Percentiles rank a stretch among this genome's conserved stretches.
These are phyloP conservation scores for Limnanthes douglasii DNA, from an alignment of 345 rosid species.

Conservation along the genomic window DNA sequence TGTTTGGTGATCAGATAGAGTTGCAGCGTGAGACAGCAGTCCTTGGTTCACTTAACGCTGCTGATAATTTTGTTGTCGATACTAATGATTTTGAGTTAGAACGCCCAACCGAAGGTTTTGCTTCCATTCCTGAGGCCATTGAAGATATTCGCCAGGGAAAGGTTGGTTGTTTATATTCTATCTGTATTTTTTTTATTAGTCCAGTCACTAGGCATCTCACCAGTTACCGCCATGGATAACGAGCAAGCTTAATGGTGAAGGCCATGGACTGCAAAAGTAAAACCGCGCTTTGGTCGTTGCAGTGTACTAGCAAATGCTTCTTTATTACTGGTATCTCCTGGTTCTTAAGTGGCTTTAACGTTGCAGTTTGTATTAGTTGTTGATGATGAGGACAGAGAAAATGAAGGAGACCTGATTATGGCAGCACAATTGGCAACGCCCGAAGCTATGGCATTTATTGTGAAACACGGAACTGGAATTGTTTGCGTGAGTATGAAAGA, in stretches of 20 bases:
- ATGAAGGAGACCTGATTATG: constrained; percentile 89
- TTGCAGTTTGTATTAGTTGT: constrained; percentile 82
- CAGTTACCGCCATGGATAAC: too few species aligned
- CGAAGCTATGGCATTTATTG: constrained; percentile 93
- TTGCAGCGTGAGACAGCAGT: constrained; percentile 23
- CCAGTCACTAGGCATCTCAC: too few species aligned
- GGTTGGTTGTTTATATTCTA: constrained; percentile 23
- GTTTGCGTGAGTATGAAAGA: constrained; percentile 83
- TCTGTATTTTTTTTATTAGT: not conserved
- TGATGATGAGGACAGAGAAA: constrained; percentile 92
- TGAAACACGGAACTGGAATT: constrained; percentile 84
- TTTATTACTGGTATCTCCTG: too few species aligned
- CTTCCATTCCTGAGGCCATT: constrained; percentile 72
- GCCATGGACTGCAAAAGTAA: too few species aligned
- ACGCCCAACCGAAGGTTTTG: constrained; percentile 53
- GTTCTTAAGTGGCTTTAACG: constrained; percentile 5
- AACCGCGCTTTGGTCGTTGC: too few species aligned
- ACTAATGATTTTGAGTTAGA: constrained; percentile 64
- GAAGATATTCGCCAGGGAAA: constrained; percentile 88
- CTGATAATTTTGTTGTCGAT: constrained; percentile 26
- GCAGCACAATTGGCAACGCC: constrained; percentile 78
- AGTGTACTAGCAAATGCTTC: too few species aligned
- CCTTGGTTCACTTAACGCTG: constrained; percentile 28
- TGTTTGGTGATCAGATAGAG: constrained; percentile 13
- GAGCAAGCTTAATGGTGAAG: too few species aligned